A percentile compares a stretch with the other conserved stretches of the same genome.
Conservation (phyloP, 1,139 yeast genomes). For the Geotrichum reessii region DNA sequence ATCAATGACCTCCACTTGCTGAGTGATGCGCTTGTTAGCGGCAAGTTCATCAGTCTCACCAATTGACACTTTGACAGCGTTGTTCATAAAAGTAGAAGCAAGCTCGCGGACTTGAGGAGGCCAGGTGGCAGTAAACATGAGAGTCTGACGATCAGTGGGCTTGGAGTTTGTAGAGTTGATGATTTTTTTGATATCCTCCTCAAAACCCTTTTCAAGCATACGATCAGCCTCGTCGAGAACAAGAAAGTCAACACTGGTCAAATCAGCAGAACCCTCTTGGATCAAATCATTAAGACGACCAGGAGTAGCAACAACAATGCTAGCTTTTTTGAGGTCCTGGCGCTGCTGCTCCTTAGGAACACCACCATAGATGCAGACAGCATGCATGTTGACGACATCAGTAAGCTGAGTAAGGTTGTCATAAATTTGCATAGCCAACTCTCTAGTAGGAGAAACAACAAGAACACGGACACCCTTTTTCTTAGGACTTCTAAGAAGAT, state of each 20-base stretch:
- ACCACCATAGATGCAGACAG: constrained; percentile 94
- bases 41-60: constrained; percentile 92
- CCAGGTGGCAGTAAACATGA: constrained; percentile 90
- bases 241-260: constrained; percentile 64
- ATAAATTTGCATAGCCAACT: constrained; percentile 87
- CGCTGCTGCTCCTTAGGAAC: constrained; percentile 93
- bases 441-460: constrained; percentile 94
- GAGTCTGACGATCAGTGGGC: constrained; percentile 57
- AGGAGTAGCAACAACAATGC: constrained; percentile 92
- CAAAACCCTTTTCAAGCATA: constrained; percentile 96
- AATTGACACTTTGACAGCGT: constrained; percentile 81
- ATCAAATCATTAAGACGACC: constrained; percentile 90
- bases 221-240: constrained; percentile 97
- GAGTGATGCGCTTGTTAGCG: constrained; percentile 91
- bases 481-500: constrained; percentile 37
- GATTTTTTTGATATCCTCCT: constrained; percentile 86
- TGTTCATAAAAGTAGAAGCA: constrained; percentile 60
- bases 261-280: constrained; percentile 78
- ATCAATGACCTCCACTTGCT: constrained; percentile 86
- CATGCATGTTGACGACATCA: constrained; percentile 53
- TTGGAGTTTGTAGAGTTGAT: constrained; percentile 49
- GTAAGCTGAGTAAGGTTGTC: constrained; percentile 74
- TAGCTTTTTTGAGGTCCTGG: constrained; percentile 53
- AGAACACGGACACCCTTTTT: constrained; percentile 60
- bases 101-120: constrained; percentile 89